Percentiles rank a stretch among this genome's conserved stretches.
These are phyloP conservation scores for Pythium guiyangense DNA, from an alignment of 352 stramenopile genomes.

Conservation along the genomic window DNA sequence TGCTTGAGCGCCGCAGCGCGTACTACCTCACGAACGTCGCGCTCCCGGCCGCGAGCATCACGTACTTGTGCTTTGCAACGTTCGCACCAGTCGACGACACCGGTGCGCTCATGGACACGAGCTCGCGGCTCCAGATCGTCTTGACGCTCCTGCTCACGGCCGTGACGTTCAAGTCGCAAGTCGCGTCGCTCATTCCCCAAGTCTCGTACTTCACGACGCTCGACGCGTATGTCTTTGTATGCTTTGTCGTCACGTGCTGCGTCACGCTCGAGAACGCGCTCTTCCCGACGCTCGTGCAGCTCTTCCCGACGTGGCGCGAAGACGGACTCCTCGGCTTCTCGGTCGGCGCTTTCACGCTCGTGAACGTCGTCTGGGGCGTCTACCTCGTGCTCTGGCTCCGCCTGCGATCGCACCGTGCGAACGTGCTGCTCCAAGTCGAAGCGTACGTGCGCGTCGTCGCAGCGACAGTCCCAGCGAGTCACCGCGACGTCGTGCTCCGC, in stretches of 20 bases:
- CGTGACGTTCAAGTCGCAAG: slow-evolving; percentile 35
- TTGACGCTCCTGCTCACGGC: slow-evolving; percentile 35
- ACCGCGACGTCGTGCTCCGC: slow-evolving; percentile 15
- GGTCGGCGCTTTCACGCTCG: slow-evolving; percentile 17
- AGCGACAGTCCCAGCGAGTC: slow-evolving; percentile 7
- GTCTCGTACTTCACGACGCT: slow-evolving; percentile 38
- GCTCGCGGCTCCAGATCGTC: slow-evolving; percentile 27
- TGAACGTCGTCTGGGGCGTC: slow-evolving; percentile 23
- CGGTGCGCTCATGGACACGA: slow-evolving; percentile 18
- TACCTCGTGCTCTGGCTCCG: slow-evolving; percentile 20
- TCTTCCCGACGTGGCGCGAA: slow-evolving; percentile 5
- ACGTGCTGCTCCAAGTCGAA: slow-evolving; percentile 13
- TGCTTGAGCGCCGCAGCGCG: slow-evolving; percentile 22
- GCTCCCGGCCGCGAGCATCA: slow-evolving; percentile 29
- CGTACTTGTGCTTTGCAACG: slow-evolving; percentile 32
- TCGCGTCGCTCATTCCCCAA: slow-evolving; percentile 24
- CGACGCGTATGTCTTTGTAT: slow-evolving; percentile 34
- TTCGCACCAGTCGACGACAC: slow-evolving; percentile 15
- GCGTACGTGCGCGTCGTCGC: slow-evolving; percentile 19
- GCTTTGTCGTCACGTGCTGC: slow-evolving; percentile 24
- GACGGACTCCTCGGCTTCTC: slow-evolving; percentile 13
- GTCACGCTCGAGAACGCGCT: slow-evolving; percentile 30
- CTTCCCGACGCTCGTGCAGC: slow-evolving; percentile 12
- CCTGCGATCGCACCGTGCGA: slow-evolving; percentile 5
- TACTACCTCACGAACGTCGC: slow-evolving; percentile 39